phyloP scores from a whole-genome alignment of 805 yeast genomes.

The Citeromyces nyonsensis region DNA sequence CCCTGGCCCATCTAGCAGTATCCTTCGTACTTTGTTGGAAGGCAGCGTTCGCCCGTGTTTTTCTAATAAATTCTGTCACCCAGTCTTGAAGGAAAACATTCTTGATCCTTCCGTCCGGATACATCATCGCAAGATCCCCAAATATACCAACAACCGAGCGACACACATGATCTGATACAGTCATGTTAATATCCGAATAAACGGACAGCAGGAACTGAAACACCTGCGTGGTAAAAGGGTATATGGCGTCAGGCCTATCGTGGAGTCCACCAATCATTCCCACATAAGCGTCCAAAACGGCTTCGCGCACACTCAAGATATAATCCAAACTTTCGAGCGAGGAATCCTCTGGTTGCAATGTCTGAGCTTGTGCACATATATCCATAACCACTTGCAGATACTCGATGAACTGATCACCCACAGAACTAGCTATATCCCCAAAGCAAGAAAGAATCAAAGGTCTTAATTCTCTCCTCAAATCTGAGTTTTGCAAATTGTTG shows the following conservation, averaged over 20 bases:
- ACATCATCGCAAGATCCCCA: conserved; percentile 88
- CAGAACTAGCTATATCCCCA: conserved; percentile 88
- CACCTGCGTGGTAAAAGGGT: conserved; percentile 51
- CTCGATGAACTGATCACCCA: conserved; percentile 63
- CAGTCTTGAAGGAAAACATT: conserved; percentile 55
- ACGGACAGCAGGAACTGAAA: conserved; percentile 53
- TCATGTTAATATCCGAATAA: conserved; percentile 42
- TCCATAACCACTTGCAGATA: conserved; percentile 71
- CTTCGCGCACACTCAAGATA: conserved; percentile 54
- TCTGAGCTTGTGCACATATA: conserved; percentile 55
- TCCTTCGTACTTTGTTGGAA: conserved; percentile 60
- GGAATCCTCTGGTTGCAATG: conserved; percentile 45
- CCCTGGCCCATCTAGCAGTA: conserved; percentile 97
- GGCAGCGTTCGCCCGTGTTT: conserved; percentile 45
- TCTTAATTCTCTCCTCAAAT: conserved; percentile 65
- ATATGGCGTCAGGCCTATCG: conserved; percentile 47
- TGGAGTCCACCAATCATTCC: conserved; percentile 89
- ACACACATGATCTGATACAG: conserved; percentile 52
- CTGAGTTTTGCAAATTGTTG: conserved; percentile 45
- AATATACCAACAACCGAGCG: conserved; percentile 80
- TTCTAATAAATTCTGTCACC: conserved; percentile 66
- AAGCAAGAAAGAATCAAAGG: conserved; percentile 85
- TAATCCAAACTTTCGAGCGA: conserved; percentile 70
- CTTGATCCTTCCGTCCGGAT: conserved; percentile 60
- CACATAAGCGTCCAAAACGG: conserved; percentile 91